Conservation (phyloP, 2,329 filamentous ascomycete species). For the Trichoderma pleuroti region DNA sequence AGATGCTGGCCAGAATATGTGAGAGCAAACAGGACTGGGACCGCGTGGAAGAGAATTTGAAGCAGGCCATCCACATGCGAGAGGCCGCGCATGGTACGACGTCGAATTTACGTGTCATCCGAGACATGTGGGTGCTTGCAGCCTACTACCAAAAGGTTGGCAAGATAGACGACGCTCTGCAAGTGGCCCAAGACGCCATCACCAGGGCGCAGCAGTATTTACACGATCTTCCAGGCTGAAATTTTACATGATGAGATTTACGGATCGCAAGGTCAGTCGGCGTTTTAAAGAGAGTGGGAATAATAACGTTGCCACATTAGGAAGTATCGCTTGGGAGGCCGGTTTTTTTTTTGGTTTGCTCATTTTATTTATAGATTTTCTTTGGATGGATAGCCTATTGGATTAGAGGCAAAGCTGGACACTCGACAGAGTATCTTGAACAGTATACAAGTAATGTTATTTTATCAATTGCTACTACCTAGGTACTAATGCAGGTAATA, state of each 20-base stretch:
- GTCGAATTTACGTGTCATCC: conserved; percentile 35
- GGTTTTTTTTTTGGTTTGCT: neutral
- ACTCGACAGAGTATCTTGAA: neutral
- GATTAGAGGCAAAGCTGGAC: neutral
- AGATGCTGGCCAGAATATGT: conserved; percentile 37
- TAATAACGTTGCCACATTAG: neutral
- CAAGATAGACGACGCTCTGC: conserved; percentile 27
- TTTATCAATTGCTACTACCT: neutral
- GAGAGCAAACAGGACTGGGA: conserved; percentile 33
- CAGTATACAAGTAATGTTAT: neutral
- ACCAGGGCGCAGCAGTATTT: conserved; percentile 33
- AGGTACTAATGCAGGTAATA: neutral
- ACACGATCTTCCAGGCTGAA: conserved; percentile 24
- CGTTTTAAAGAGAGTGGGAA: neutral
- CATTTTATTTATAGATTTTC: neutral
- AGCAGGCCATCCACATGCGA: conserved; percentile 33
- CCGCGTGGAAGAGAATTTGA: conserved; percentile 33
- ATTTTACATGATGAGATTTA: neutral
- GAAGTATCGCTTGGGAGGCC: neutral
- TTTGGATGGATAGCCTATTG: neutral
- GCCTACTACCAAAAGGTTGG: conserved; percentile 33
- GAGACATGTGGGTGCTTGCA: conserved; percentile 39
- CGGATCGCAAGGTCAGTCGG: conserved; percentile 12
- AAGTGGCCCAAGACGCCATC: conserved; percentile 33
- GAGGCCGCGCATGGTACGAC: conserved; percentile 35